Evolutionary conservation across 2,329 filamentous ascomycete genomes (phyloP).

Genomic region (Pseudocercospora crystallina): DNA sequence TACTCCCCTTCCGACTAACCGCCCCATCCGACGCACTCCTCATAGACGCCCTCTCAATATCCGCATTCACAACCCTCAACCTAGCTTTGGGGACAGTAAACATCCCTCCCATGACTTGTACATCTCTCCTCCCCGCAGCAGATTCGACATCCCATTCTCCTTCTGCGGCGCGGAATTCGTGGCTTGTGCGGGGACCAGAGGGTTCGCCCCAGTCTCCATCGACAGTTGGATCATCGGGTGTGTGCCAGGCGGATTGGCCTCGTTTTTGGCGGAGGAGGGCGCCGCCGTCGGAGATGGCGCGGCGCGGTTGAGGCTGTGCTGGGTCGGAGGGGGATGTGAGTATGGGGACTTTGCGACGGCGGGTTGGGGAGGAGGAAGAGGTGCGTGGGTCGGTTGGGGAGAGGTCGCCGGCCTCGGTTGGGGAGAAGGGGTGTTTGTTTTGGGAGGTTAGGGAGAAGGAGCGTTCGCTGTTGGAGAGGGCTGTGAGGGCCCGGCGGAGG

Average conservation of each 20-base stretch:
- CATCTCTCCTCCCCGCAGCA: conserved; percentile 47
- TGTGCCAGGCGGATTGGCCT: conserved; percentile 42
- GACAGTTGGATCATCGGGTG: conserved; percentile 30
- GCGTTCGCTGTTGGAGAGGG: conserved; percentile 30
- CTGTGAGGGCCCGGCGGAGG: conserved; percentile 33
- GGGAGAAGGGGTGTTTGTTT: conserved; percentile 8
- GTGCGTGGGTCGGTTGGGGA: conserved; percentile 18
- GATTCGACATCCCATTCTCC: conserved; percentile 54
- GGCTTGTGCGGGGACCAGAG: conserved; percentile 6
- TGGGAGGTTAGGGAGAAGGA: conserved; percentile 32
- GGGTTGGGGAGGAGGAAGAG: conserved; percentile 28
- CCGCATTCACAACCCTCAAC: conserved; percentile 85
- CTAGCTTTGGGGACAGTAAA: conserved; percentile 89
- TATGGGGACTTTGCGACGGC: conserved; percentile 5
- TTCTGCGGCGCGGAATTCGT: conserved; percentile 35
- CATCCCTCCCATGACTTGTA: conserved; percentile 57
- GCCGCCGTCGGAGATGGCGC: conserved; percentile 46
- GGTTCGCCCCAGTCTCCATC: conserved; percentile 38
- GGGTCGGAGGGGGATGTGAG: not conserved
- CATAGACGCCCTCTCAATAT: conserved; percentile 46
- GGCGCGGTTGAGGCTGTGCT: conserved; percentile 33
- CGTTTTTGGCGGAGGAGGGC: conserved; percentile 41
- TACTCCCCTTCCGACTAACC: conserved; percentile 22
- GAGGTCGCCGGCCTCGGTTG: conserved; percentile 5
- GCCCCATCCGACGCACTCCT: conserved; percentile 35